These are phyloP conservation scores for Macrolepiota dolichaula DNA, from an alignment of 768 basidiomycete genomes.

Conservation along the genomic window DNA sequence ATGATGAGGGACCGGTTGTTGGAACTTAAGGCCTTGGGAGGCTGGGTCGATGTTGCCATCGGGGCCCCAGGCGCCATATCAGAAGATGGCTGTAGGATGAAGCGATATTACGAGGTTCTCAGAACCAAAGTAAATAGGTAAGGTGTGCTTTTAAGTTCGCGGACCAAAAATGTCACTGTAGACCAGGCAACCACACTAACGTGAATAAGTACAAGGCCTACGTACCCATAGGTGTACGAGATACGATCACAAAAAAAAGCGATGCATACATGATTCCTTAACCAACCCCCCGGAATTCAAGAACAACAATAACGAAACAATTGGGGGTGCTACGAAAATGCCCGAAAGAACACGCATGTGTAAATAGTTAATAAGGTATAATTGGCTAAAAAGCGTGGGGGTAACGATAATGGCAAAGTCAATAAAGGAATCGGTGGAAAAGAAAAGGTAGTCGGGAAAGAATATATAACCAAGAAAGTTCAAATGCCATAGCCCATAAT, in stretches of 20 bases:
- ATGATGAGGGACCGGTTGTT: too few relatives aligned
- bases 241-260: background rate
- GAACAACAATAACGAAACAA: background rate
- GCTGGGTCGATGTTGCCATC: too few relatives aligned
- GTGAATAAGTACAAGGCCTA: background rate
- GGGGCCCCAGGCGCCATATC: background rate
- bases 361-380: background rate
- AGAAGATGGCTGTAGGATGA: background rate
- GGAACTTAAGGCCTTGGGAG: too few relatives aligned
- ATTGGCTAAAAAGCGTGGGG: background rate
- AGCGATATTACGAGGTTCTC: background rate
- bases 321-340: background rate
- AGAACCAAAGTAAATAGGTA: background rate
- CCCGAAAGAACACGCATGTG: background rate
- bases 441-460: background rate
- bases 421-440: background rate
- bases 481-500: background rate
- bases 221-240: background rate
- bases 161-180: background rate
- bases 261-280: background rate
- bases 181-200: background rate
- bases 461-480: background rate
- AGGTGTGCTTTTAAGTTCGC: background rate
- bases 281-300: background rate
- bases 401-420: background rate